Evolutionary conservation across 768 basidiomycete species (phyloP), one percentile per base, ranked within the genome.

Genomic region (Leucosporidium scottii): DNA sequence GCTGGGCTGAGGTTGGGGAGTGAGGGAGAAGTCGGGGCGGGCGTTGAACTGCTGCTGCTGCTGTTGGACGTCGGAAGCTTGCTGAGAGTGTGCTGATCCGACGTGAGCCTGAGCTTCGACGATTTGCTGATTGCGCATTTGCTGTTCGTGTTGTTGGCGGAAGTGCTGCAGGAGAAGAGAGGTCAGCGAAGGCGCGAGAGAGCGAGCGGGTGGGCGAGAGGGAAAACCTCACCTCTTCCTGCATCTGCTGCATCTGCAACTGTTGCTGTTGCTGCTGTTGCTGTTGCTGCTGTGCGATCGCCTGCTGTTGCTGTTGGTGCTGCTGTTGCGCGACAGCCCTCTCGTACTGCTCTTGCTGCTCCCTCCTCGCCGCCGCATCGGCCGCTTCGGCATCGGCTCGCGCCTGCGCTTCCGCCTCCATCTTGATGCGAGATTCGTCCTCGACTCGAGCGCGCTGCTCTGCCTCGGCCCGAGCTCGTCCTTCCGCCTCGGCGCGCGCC

Each of bases 231-330:
- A 61, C 62, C 12, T 48, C 64, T 30, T 67, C 66, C 31, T 62
- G 70, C 70, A 67, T 64, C 44, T 67, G 63, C 53, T 67, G 70
- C 23, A 67, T 66, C 8, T 67, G 55, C 4, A 49, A 53, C 28
- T 71, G 62, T 31, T 68, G 68, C 17, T 69, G 64, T 18, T 68
- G 65, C 34, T 66, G 21, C 4, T 61, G 23, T 47, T 64, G 70
- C 28, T 61, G 66, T 28, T 67, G 66, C 44, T 69, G 69, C 30
- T 67, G 62, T 10, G 59, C 62, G 6, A 49, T 47, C 44, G 44
- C 39, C 56, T 62, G 59, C 30, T 60, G 65, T 48, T 69, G 64
- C n/a, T 66, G 61, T 21, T 66, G 58, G 9, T 62, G 61, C 13
- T 60, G 54, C 2, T 39, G 50, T 60, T 54, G 54, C 48, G 56